Conservation (phyloP, 805 yeast genomes). For the Maudiozyma serrabonitensis region DNA sequence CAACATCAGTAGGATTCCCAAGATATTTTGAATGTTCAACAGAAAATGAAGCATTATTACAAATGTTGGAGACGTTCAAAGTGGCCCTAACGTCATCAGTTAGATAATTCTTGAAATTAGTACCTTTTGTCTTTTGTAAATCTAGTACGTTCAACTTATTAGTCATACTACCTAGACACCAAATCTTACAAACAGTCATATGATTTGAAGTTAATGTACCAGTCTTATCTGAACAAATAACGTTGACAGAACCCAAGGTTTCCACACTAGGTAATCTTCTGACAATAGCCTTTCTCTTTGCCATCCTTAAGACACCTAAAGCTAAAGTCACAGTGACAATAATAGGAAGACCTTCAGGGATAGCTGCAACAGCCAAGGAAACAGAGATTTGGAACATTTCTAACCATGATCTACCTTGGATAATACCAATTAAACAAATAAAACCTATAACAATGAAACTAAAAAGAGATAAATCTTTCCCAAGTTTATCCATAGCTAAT, state of each 20-base stretch:
- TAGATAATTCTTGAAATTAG: constrained; percentile 35
- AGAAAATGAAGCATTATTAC: constrained; percentile 68
- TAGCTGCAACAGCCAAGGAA: constrained; percentile 96
- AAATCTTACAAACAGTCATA: constrained; percentile 78
- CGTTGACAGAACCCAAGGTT: constrained; percentile 89
- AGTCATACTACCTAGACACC: constrained; percentile 59
- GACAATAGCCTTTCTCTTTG: constrained; percentile 87
- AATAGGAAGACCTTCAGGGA: constrained; percentile 97
- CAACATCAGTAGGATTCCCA: constrained; percentile 95
- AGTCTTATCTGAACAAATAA: constrained; percentile 85
- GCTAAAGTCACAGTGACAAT: constrained; percentile 97
- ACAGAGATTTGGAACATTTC: constrained; percentile 98
- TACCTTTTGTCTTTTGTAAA: constrained; percentile 38
- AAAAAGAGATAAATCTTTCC: constrained; percentile 77
- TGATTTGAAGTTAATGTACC: constrained; percentile 87
- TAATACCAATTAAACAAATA: constrained; percentile 81
- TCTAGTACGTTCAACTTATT: constrained; percentile 29
- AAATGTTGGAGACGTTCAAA: constrained; percentile 58
- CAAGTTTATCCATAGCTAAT: constrained; percentile 88
- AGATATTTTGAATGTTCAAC: constrained; percentile 58
- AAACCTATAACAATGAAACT: constrained; percentile 82
- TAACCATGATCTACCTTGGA: constrained; percentile 91
- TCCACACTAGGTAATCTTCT: constrained; percentile 92
- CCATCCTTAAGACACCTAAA: constrained; percentile 94
- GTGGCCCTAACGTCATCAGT: constrained; percentile 47